Percentiles rank a stretch among this genome's conserved stretches.
These are phyloP conservation scores for Hypericum perforatum DNA, from an alignment of 345 rosid species.

Conservation along the genomic window DNA sequence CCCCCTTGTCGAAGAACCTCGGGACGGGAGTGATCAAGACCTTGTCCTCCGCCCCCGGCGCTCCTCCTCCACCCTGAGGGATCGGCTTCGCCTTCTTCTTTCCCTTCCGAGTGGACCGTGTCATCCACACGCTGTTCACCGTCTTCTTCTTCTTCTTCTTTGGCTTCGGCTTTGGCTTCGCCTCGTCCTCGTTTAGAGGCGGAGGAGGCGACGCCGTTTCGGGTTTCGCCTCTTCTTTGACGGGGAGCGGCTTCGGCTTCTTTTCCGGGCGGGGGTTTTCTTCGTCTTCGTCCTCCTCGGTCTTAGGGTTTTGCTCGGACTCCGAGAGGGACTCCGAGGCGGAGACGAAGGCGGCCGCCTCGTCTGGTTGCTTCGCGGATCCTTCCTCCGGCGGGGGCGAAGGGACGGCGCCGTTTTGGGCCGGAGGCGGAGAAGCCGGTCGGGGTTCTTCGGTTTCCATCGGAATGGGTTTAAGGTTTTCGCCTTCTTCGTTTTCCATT, in stretches of 20 bases:
- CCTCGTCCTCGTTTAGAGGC: too few species aligned
- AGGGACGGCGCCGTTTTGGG: too few species aligned
- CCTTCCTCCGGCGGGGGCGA: too few species aligned
- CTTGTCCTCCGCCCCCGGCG: conserved; percentile 54
- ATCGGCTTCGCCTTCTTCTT: conserved; percentile 75
- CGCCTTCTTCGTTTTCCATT: too few species aligned
- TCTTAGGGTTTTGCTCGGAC: conserved; percentile 27
- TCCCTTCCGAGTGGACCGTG: conserved; percentile 81
- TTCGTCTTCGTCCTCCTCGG: conserved; percentile 25
- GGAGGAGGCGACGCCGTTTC: too few species aligned
- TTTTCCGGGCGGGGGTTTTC: conserved; percentile 28
- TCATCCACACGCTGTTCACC: conserved; percentile 71
- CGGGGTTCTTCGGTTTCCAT: too few species aligned
- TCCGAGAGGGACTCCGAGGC: conserved; percentile 52
- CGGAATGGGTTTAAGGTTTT: too few species aligned
- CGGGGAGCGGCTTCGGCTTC: conserved; percentile 53
- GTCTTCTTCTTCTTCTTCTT: conserved; percentile 79
- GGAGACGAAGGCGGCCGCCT: conserved; percentile 12
- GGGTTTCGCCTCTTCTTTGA: conserved; percentile 3
- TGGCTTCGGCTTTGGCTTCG: conserved; percentile 5
- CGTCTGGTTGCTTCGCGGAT: conserved; percentile 10
- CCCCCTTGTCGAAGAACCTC: conserved; percentile 66
- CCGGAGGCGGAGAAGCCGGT: too few species aligned
- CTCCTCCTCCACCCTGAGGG: conserved; percentile 26
- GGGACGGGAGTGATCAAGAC: conserved; percentile 70